phyloP scores from a whole-genome alignment of 345 rosid species.

The Eucalyptus victrix region DNA sequence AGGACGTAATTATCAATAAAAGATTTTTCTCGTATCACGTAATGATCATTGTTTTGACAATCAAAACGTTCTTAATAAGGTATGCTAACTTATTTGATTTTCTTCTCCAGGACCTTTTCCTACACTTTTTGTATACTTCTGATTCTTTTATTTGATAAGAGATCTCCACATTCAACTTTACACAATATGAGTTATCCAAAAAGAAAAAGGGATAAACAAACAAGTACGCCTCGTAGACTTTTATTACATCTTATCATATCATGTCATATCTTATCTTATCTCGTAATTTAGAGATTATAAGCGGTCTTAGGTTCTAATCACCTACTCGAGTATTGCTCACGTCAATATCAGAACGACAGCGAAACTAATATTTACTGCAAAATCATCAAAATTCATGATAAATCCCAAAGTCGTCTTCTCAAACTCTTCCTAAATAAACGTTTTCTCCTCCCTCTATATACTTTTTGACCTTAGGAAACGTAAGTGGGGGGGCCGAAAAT shows the following conservation, averaged over 20 bases:
- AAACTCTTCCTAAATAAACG: neutral
- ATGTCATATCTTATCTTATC: neutral
- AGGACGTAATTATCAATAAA: neutral
- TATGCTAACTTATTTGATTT: neutral
- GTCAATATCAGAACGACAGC: accelerated
- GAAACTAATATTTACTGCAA: accelerated
- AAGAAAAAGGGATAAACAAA: neutral
- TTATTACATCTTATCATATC: neutral
- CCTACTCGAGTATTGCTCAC: neutral
- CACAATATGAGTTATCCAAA: accelerated
- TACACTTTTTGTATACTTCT: neutral
- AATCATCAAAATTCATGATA: neutral
- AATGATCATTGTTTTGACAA: neutral
- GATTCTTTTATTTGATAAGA: neutral
- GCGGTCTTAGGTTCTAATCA: accelerated
- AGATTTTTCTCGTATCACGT: neutral
- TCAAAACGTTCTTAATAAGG: neutral
- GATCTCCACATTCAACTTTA: neutral
- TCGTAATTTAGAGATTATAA: accelerated
- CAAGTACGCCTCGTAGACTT: accelerated
- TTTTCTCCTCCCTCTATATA: too few relatives aligned
- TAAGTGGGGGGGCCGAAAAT: neutral
- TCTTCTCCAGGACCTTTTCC: neutral
- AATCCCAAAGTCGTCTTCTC: neutral
- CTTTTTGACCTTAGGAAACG: neutral